A percentile compares a stretch with the other conserved stretches of the same genome.
Evolutionary conservation across 2,329 filamentous ascomycete genomes (phyloP).

Genomic region (Paraphaeosphaeria minitans): DNA sequence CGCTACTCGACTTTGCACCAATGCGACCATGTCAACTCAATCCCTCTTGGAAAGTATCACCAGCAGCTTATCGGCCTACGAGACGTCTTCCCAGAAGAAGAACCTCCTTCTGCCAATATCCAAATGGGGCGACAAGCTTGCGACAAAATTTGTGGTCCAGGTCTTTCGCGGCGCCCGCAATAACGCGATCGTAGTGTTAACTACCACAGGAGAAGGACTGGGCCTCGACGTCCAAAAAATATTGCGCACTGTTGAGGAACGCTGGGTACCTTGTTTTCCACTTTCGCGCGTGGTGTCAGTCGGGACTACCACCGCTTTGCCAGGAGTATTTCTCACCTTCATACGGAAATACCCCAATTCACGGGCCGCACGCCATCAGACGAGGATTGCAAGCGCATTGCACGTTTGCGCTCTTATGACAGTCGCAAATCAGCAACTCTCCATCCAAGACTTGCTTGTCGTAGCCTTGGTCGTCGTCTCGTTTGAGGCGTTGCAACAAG

Average conservation of each 20-base stretch:
- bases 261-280: conserved; percentile 25
- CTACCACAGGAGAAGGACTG: conserved; percentile 17
- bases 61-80: conserved; percentile 14
- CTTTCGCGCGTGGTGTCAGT: conserved; percentile 26
- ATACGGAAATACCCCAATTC: conserved; percentile 21
- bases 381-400: conserved; percentile 25
- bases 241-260: conserved; percentile 11
- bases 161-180: conserved; percentile 20
- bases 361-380: conserved; percentile 31
- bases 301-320: conserved; percentile 26
- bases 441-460: conserved; percentile 29
- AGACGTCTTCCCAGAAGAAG: conserved; percentile 11
- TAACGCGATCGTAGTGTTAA: conserved; percentile 12
- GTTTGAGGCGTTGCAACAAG: conserved; percentile 37
- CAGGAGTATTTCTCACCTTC: conserved; percentile 23
- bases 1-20: conserved; percentile 14
- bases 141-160: conserved; percentile 17
- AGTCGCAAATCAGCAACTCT: conserved; percentile 26
- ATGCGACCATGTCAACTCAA: conserved; percentile 6
- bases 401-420: conserved; percentile 30
- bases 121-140: conserved; percentile 22
- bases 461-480: conserved; percentile 38
- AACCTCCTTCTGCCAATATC: conserved; percentile 18
- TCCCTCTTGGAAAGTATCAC: conserved; percentile 7
- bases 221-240: conserved; percentile 14